Conservation (phyloP, 352 stramenopile genomes). For the Globisporangium paroecandrum region DNA sequence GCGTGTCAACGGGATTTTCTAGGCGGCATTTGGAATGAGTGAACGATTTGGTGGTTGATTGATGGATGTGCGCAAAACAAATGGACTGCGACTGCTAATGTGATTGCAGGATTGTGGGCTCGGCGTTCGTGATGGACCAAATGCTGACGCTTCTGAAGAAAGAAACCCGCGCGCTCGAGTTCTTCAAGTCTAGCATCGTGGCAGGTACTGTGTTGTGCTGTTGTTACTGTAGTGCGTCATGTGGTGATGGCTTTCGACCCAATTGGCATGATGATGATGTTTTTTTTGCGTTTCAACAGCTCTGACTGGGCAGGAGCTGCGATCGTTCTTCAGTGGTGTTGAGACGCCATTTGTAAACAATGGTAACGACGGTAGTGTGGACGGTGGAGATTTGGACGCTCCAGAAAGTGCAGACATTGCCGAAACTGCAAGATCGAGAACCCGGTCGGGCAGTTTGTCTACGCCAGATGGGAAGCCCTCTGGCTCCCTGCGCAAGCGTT, state of each 20-base stretch:
- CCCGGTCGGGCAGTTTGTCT: constrained; percentile 24
- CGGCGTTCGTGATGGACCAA: constrained; percentile 39
- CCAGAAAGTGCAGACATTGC: not conserved
- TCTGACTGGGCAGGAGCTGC: constrained; percentile 11
- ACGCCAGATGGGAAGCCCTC: constrained; percentile 26
- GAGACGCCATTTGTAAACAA: not conserved
- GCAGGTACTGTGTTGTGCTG: constrained; percentile 24
- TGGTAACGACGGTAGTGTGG: not conserved
- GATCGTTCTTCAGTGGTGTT: not conserved
- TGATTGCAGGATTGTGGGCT: constrained; percentile 34
- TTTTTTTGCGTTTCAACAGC: constrained; percentile 2
- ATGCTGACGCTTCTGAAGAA: constrained; percentile 44
- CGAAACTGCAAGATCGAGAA: not conserved
- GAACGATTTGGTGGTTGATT: not conserved
- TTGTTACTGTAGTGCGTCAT: not conserved
- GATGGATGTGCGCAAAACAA: not conserved
- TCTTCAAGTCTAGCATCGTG: constrained; percentile 65
- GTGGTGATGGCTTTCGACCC: not conserved
- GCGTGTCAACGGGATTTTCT: not conserved
- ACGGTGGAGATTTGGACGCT: not conserved
- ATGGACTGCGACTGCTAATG: not conserved
- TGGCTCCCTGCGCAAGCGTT: constrained; percentile 28
- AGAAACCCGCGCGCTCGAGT: constrained; percentile 41
- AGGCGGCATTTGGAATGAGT: not conserved
- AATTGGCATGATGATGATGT: not conserved